Conservation (phyloP, 108 stramenopile genomes). For the Pseudonitzschia pungens region DNA sequence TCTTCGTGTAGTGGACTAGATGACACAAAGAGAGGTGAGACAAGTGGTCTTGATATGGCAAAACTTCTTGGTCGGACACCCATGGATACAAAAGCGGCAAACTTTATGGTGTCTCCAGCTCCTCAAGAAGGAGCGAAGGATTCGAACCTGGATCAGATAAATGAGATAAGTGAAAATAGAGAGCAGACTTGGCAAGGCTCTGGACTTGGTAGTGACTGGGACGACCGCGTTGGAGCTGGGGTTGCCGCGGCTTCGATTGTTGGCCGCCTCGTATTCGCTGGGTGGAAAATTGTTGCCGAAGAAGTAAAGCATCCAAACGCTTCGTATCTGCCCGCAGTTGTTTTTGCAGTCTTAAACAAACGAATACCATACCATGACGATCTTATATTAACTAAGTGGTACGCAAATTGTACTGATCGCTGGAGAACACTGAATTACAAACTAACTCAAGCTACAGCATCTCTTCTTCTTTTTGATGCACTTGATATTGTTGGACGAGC, state of each 20-base stretch:
- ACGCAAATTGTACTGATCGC: constrained; percentile 57
- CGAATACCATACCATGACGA: constrained; percentile 81
- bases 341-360: constrained; percentile 67
- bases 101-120: constrained; percentile 8
- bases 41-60: constrained; percentile 66
- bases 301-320: constrained; percentile 86
- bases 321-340: constrained; percentile 84
- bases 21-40: background rate
- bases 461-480: constrained; percentile 76
- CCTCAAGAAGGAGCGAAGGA: constrained; percentile 8
- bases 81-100: constrained; percentile 26
- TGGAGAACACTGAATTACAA: constrained; percentile 80
- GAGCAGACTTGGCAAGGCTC: constrained; percentile 64
- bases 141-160: background rate
- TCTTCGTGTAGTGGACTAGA: background rate
- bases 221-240: constrained; percentile 86
- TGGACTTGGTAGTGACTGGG: constrained; percentile 86
- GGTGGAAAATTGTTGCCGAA: constrained; percentile 82
- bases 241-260: constrained; percentile 85
- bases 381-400: constrained; percentile 75
- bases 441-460: constrained; percentile 63
- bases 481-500: constrained; percentile 87
- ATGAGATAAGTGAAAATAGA: constrained; percentile 22
- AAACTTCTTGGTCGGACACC: constrained; percentile 77
- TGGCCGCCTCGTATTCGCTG: constrained; percentile 77